A percentile compares a stretch with the other conserved stretches of the same genome.
Evolutionary conservation across 1,284 basidiomycete genomes (phyloP).

Genomic region (Irpex lacteus): DNA sequence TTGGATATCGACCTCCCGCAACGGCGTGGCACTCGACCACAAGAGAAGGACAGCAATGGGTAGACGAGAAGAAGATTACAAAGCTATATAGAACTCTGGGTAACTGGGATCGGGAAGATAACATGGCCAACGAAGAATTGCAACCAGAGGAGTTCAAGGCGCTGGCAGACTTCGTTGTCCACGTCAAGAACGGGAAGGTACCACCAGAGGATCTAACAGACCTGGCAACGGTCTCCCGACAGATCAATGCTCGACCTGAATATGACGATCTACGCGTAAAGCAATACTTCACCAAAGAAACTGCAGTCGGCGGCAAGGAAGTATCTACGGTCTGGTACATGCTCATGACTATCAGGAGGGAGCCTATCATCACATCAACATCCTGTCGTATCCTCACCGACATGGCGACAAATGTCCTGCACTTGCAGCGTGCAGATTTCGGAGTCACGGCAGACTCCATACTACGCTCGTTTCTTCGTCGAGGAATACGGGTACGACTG

Average conservation of each 20-base stretch:
- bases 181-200: background rate
- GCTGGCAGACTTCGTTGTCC: background rate
- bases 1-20: background rate
- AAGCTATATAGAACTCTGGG: background rate
- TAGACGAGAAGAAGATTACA: background rate
- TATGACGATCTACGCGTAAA: background rate
- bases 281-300: background rate
- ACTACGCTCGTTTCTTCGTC: background rate
- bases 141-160: background rate
- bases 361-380: background rate
- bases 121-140: background rate
- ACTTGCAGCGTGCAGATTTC: background rate
- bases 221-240: background rate
- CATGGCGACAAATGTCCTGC: background rate
- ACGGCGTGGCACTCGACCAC: background rate
- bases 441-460: background rate
- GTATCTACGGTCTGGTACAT: background rate
- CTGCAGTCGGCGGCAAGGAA: background rate
- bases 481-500: background rate
- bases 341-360: background rate
- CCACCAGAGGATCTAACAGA: background rate
- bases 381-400: background rate
- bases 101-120: background rate
- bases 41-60: background rate
- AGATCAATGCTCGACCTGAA: background rate